phyloP scores from a whole-genome alignment of 2,329 filamentous ascomycete genomes.

The Alternaria burnsii region DNA sequence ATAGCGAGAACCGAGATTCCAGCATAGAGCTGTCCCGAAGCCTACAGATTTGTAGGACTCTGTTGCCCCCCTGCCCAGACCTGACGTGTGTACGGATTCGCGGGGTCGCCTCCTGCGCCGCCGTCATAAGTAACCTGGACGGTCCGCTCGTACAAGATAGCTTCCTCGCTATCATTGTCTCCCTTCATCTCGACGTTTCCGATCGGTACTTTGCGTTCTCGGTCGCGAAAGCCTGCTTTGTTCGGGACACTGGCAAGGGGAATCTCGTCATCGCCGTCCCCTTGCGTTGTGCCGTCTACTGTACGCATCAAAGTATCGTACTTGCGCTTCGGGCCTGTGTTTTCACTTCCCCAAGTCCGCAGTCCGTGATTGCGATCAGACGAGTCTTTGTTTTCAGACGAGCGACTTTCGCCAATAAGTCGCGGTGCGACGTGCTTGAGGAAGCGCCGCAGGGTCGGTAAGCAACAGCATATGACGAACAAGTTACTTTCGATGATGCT shows the following conservation, averaged over 20 bases:
- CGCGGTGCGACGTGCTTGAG: constrained; percentile 50
- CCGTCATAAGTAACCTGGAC: constrained; percentile 29
- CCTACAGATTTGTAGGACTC: not conserved
- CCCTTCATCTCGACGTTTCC: constrained; percentile 5
- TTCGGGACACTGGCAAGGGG: constrained; percentile 7
- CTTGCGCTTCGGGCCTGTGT: constrained; percentile 15
- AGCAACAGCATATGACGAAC: constrained; percentile 54
- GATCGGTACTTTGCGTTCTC: constrained; percentile 6
- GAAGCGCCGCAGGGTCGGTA: constrained; percentile 54
- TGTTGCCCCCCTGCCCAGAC: constrained; percentile 6
- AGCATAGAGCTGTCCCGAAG: not conserved
- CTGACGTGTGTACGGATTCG: constrained; percentile 2
- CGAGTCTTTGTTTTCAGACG: constrained; percentile 11
- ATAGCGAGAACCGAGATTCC: not conserved
- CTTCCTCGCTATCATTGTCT: constrained; percentile 29
- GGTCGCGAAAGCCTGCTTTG: not conserved
- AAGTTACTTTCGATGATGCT: constrained; percentile 54
- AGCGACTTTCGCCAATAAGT: constrained; percentile 21
- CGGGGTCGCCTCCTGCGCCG: not conserved
- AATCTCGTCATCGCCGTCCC: constrained; percentile 14
- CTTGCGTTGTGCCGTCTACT: constrained; percentile 9
- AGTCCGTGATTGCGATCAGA: constrained; percentile 11
- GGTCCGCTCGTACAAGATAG: constrained; percentile 29
- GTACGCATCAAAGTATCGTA: constrained; percentile 30
- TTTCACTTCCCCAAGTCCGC: constrained; percentile 23